A percentile compares a stretch with the other conserved stretches of the same genome.
phyloP scores from a whole-genome alignment of 2,329 filamentous ascomycete species.

The Blastomyces silverae region DNA sequence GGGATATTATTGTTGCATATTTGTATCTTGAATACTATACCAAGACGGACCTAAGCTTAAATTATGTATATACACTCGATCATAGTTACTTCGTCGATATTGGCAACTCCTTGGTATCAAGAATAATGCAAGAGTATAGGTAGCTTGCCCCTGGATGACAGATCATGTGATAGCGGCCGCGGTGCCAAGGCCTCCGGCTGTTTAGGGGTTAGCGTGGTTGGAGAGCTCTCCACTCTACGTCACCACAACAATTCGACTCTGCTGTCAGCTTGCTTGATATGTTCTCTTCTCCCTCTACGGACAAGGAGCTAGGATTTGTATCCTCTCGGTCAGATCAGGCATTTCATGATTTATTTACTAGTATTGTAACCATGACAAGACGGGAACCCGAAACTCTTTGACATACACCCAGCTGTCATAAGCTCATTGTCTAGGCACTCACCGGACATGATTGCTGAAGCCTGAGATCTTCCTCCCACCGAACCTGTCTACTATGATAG shows the following conservation, averaged over 20 bases:
- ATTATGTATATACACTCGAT: neutral
- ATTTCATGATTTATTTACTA: neutral
- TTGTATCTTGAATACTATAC: neutral
- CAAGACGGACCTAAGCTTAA: neutral
- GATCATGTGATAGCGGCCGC: neutral
- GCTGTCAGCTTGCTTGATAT: neutral
- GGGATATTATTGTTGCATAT: neutral
- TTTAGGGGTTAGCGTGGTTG: neutral
- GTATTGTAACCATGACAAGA: slow-evolving; percentile 1
- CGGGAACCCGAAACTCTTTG: neutral
- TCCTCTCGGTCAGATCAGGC: neutral
- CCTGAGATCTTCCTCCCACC: neutral
- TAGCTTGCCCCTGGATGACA: too few species aligned
- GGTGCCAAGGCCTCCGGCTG: neutral
- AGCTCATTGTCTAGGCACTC: neutral
- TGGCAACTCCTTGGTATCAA: neutral
- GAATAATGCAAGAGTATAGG: neutral
- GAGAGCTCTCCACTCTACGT: slow-evolving; percentile 1
- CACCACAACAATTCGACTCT: neutral
- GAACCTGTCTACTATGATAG: slow-evolving; percentile 16
- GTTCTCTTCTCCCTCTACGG: neutral
- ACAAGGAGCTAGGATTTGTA: neutral
- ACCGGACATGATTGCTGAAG: slow-evolving; percentile 9
- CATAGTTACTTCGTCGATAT: neutral
- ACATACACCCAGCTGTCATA: neutral